Evolutionary conservation across 257 asterid species (phyloP).

Genomic region (Primulina tabacum): DNA sequence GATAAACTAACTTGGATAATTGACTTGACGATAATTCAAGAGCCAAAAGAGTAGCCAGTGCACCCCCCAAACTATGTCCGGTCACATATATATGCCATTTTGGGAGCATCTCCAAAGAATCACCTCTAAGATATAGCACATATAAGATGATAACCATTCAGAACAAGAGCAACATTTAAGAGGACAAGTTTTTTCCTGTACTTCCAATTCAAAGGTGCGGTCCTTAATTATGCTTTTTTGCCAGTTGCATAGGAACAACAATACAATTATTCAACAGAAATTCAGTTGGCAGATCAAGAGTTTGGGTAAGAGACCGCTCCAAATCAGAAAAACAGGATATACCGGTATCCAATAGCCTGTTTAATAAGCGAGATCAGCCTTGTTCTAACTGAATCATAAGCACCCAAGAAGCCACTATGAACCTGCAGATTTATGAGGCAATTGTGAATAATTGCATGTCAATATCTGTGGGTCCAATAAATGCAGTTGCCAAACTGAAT

Average conservation of each 20-base stretch:
- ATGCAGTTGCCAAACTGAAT: conserved; percentile 8
- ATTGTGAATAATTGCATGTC: conserved; percentile 21
- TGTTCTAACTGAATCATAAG: conserved; percentile 91
- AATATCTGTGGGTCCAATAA: conserved; percentile 3
- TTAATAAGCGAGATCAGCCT: conserved; percentile 74
- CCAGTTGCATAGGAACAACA: background rate
- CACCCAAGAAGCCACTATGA: conserved; percentile 89
- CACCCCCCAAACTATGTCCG: conserved; percentile 98
- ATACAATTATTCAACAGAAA: background rate
- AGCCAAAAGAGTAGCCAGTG: conserved; percentile 94
- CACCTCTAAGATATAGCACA: conserved; percentile 48
- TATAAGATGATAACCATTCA: background rate
- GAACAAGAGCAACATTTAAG: background rate
- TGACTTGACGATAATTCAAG: conserved; percentile 86
- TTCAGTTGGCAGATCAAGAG: background rate
- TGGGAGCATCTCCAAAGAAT: conserved; percentile 39
- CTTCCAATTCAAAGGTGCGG: background rate
- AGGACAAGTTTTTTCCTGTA: background rate
- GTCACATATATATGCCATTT: conserved; percentile 92
- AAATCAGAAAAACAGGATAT: conserved; percentile 21
- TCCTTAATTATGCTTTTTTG: background rate
- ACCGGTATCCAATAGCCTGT: conserved; percentile 76
- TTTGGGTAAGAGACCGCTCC: background rate
- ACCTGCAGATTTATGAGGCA: conserved; percentile 49
- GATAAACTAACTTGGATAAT: conserved; percentile 64